A percentile compares a stretch with the other conserved stretches of the same genome.
Evolutionary conservation across 2,329 filamentous ascomycete species (phyloP).

Genomic region (Emmonsiellopsis sp.): DNA sequence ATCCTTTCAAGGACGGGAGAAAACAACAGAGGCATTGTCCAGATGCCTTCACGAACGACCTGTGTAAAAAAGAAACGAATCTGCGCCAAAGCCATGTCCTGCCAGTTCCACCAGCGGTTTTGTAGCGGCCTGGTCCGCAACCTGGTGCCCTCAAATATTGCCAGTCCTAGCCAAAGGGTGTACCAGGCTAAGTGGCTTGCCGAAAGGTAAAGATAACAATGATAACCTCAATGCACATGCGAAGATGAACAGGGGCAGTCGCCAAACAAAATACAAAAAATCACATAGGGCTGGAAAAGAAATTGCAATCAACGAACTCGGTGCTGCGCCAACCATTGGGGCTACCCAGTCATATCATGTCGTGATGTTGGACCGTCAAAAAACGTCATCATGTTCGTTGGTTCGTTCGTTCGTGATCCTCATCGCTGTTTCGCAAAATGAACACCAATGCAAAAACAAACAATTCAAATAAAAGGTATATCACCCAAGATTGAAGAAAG

Average conservation of each 20-base stretch:
- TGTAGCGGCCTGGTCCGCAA: no score
- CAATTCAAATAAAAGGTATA: constrained; percentile 29
- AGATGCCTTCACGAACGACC: no score
- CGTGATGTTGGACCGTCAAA: constrained; percentile 15
- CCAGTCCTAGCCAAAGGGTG: neutral
- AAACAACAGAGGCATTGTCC: no score
- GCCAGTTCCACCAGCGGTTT: no score
- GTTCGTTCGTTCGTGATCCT: constrained; percentile 28
- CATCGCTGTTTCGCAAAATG: constrained; percentile 23
- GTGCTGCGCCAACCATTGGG: no score
- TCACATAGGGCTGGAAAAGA: neutral
- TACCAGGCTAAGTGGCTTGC: neutral
- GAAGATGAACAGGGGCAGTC: no score
- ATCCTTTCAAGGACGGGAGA: no score
- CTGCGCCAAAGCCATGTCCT: no score
- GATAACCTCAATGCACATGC: neutral
- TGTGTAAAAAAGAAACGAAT: no score
- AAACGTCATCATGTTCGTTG: neutral
- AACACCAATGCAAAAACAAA: constrained; percentile 13
- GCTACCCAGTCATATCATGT: constrained; percentile 8
- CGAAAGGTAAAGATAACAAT: neutral
- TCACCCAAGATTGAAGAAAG: constrained; percentile 22
- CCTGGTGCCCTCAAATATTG: no score
- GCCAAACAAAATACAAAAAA: neutral
- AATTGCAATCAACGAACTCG: neutral